Conservation (phyloP, 345 rosid species). For the Cardamine resedifolia region DNA sequence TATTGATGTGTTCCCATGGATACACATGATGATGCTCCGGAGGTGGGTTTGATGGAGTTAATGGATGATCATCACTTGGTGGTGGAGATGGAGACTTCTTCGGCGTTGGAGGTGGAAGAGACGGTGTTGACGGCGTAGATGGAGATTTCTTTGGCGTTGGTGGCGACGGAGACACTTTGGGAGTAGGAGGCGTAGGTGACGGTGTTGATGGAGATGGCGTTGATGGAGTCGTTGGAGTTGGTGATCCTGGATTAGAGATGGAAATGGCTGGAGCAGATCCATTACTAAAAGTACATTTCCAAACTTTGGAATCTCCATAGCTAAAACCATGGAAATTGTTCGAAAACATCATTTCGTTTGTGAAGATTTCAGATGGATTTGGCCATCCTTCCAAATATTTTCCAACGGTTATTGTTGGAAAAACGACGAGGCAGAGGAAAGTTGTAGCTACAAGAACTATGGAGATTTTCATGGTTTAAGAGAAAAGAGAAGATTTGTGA, state of each 20-base stretch:
- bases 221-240: too few species aligned
- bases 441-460: not conserved
- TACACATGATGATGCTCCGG: too few species aligned
- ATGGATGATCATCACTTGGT: not conserved
- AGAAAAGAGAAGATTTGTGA: not conserved
- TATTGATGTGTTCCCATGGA: not conserved
- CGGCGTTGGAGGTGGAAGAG: conserved; percentile 3
- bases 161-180: not conserved
- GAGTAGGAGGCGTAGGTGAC: not conserved
- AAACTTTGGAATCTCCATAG: conserved; percentile 27
- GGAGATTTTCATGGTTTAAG: conserved; percentile 15
- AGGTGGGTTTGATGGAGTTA: conserved; percentile 21
- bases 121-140: not conserved
- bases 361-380: not conserved
- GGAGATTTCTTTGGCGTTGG: conserved; percentile 10
- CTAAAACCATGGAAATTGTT: not conserved
- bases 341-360: not conserved
- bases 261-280: conserved; percentile 35
- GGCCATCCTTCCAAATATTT: conserved; percentile 22
- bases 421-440: conserved; percentile 12
- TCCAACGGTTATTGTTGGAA: conserved; percentile 26
- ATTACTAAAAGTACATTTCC: conserved; percentile 31
- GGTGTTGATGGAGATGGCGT: not conserved
- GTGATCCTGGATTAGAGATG: not conserved
- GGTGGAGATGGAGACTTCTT: conserved; percentile 14